phyloP scores from a whole-genome alignment of 2,329 filamentous ascomycete species.

The Colletotrichum noveboracense region DNA sequence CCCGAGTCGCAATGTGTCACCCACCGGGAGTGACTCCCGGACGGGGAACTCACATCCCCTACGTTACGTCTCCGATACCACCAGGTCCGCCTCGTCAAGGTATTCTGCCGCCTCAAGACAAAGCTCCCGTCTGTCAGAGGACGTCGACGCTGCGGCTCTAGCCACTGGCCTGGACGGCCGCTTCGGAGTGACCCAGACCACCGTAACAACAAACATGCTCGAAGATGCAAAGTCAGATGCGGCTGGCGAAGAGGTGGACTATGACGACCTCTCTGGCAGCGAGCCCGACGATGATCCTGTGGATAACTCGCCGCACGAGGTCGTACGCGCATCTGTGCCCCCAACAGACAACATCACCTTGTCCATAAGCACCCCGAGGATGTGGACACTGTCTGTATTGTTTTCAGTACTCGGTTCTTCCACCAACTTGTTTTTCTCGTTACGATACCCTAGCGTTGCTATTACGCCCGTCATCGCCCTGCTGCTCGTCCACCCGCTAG shows the following conservation, averaged over 20 bases:
- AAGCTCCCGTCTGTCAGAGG: constrained; percentile 48
- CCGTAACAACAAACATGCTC: constrained; percentile 50
- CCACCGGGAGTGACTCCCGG: constrained; percentile 37
- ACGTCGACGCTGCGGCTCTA: constrained; percentile 56
- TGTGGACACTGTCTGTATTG: constrained; percentile 82
- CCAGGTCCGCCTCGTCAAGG: constrained; percentile 30
- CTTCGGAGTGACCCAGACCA: constrained; percentile 54
- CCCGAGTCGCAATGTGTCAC: constrained; percentile 39
- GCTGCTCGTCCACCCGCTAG: constrained; percentile 83
- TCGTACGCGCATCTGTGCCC: constrained; percentile 80
- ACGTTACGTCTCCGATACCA: constrained; percentile 37
- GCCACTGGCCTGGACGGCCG: constrained; percentile 59
- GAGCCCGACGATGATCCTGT: constrained; percentile 53
- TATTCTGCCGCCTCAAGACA: constrained; percentile 36
- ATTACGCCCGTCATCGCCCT: constrained; percentile 90
- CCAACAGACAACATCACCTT: constrained; percentile 76
- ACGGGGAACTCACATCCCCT: constrained; percentile 35
- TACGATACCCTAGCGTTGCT: constrained; percentile 88
- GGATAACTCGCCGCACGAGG: constrained; percentile 78
- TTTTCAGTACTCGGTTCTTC: constrained; percentile 84
- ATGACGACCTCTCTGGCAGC: constrained; percentile 37
- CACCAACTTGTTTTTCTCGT: constrained; percentile 86
- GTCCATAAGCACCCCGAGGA: constrained; percentile 87
- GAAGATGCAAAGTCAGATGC: constrained; percentile 37
- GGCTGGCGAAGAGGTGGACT: constrained; percentile 25